Evolutionary conservation across 2,329 filamentous ascomycete genomes (phyloP), one percentile per base, ranked within the genome.

Genomic region (Eurotiales sp.): DNA sequence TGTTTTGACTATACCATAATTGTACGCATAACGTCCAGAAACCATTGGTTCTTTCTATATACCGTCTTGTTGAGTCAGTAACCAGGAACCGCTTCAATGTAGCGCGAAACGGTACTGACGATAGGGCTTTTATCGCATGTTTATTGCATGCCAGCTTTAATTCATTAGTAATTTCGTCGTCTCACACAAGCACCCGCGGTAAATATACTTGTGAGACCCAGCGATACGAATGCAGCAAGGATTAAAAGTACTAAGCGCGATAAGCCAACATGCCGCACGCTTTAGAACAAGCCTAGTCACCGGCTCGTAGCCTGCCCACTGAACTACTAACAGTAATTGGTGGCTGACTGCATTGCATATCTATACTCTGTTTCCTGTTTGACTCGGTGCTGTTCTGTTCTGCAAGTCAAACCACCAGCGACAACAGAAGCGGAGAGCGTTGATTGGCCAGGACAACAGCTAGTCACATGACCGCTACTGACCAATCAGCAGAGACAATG

Each of bases 1-100:
- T 52, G 37, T 42, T 52, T 47, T 47, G 46, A 52, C 39, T 44
- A 48, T 52, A 52, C 29, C 50, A 52, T 27, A 25, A 32, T 42
- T 52, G 48, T 45, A 44, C 32, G 48, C 40, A 30, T 51, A 45
- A 51, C 45, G 40, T 15, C n/a, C 17, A 21, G n/a, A 37, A 37
- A 36, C 19, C 17, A 12, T 47, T 27, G 25, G 15, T 29, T 15
- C 8, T 32, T 41, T 22, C 17, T 37, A n/a, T n/a, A n/a, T n/a
- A 15, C 25, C n/a, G 7, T 29, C 29, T 22, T 25, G 11, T 19
- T 25, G 7, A 15, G 7, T n/a, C 15, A 39, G 23, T 37, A 19
- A 27, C 21, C 7, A 10, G 14, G 21, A 12, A 34, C 19, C n/a
- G 12, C 12, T 36, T 45, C 27, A 27, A 5, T 27, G 25, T 27